phyloP scores from a whole-genome alignment of 768 basidiomycete genomes.

The Macrolepiota fuliginosa region DNA sequence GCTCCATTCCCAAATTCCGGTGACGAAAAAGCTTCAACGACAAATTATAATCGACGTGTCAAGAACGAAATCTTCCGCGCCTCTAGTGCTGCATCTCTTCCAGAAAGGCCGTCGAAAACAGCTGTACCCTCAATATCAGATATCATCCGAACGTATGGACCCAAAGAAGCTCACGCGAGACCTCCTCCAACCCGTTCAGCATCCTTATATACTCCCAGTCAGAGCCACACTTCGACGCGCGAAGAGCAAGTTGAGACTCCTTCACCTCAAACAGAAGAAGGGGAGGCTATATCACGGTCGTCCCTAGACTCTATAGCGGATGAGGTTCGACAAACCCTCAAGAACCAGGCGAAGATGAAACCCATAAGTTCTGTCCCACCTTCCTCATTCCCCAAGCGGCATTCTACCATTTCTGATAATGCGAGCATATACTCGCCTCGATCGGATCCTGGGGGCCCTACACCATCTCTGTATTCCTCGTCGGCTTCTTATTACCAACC shows the following conservation, averaged over 20 bases:
- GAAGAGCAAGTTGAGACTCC: slow-evolving; percentile 50
- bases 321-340: slow-evolving; percentile 72
- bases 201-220: slow-evolving; percentile 46
- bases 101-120: slow-evolving; percentile 30
- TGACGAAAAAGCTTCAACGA: slow-evolving; percentile 17
- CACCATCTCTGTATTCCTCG: slow-evolving; percentile 49
- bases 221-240: slow-evolving; percentile 43
- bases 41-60: slow-evolving; percentile 2
- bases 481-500: slow-evolving; percentile 46
- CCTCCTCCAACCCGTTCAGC: slow-evolving; percentile 42
- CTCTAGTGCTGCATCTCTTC: slow-evolving; percentile 2
- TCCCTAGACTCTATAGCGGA: slow-evolving; percentile 87
- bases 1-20: slow-evolving; percentile 13
- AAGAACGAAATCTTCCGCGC: slow-evolving; percentile 5
- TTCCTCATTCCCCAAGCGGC: slow-evolving; percentile 44
- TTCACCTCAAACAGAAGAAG: slow-evolving; percentile 52
- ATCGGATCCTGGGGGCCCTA: slow-evolving; percentile 46
- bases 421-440: slow-evolving; percentile 52
- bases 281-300: slow-evolving; percentile 70
- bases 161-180: slow-evolving; percentile 50
- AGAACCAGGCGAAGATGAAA: slow-evolving; percentile 48
- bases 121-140: slow-evolving; percentile 83
- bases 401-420: slow-evolving; percentile 56
- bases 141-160: slow-evolving; percentile 79
- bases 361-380: slow-evolving; percentile 32